phyloP scores from a whole-genome alignment of 1,284 basidiomycete species.

The Ustilago bromivora region DNA sequence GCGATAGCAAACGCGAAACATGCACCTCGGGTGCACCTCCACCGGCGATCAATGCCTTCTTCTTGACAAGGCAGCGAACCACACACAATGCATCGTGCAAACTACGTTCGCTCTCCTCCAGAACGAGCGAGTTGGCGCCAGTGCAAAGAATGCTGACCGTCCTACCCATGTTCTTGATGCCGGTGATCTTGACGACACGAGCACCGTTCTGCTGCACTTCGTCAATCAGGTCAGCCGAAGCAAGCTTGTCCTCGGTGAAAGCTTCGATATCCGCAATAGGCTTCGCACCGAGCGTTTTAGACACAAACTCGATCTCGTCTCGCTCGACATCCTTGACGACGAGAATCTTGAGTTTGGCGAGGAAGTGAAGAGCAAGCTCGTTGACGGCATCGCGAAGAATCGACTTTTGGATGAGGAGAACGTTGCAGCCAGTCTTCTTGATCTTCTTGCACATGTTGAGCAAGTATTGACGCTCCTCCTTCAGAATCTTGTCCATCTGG shows the following conservation, averaged over 20 bases:
- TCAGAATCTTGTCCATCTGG: slow-evolving; percentile 99
- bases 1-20: slow-evolving; percentile 90
- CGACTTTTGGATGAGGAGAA: slow-evolving; percentile 97
- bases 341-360: slow-evolving; percentile 96
- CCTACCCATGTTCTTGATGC: slow-evolving; percentile 92
- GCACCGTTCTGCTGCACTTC: slow-evolving; percentile 87
- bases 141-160: slow-evolving; percentile 97
- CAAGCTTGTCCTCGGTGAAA: slow-evolving; percentile 99
- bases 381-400: slow-evolving; percentile 98
- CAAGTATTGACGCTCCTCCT: slow-evolving; percentile 97
- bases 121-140: slow-evolving; percentile 90
- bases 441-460: slow-evolving; percentile 99
- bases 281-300: slow-evolving; percentile 93
- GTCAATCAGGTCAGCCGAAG: slow-evolving; percentile 94
- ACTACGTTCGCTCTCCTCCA: slow-evolving; percentile 97
- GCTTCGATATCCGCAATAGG: slow-evolving; percentile 97
- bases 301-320: slow-evolving; percentile 97
- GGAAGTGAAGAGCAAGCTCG: slow-evolving; percentile 97
- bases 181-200: slow-evolving; percentile 93
- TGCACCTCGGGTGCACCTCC: slow-evolving; percentile 99
- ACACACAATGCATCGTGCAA: slow-evolving; percentile 98
- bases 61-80: slow-evolving; percentile 97
- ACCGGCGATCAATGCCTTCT: slow-evolving; percentile 95
- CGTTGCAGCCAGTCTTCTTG: slow-evolving; percentile 99
- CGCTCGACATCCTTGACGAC: slow-evolving; percentile 98